Base-by-base conservation (phyloP, 805 yeast species). In the Metschnikowia cerradonensis region DNA sequence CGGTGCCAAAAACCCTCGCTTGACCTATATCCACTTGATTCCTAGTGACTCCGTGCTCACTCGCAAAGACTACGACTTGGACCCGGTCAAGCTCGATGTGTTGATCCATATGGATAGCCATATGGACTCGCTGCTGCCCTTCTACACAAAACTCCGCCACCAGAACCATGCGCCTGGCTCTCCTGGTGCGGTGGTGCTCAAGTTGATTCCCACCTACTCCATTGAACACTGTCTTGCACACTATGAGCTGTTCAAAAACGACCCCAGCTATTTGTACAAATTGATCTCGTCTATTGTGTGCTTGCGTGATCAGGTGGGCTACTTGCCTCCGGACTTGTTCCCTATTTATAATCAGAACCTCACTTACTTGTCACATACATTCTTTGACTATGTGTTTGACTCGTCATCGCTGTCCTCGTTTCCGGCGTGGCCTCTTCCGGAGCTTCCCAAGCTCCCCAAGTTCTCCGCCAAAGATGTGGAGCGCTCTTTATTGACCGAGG, bases 281-380 rank as follows among this genome's bases (percentile, higher is more conserved):
- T 82, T 86, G 8, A 82, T 91, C 1, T 88, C 96, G 0, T 90
- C 96, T 0, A 77, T 86, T 17, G 96, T 90, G 3, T 88, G 90
- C 31, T 67, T 90, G 47, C 72, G 96, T 59, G 96, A 87, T 56
- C 77, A 84, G 52, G 90, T 86, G 13, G 98, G 98, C 6, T 79
- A 79, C 44, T 65, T 92, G 41, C 94, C 96, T 2, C 85, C 90
- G 0, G 94, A 84, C 60, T 65, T 90, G 44, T 76, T 87, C 62
- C 91, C 94, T 14, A 80, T 88, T 19, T 89, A 86, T 65, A 73
- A 81, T 37, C 84, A 83, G 56, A 79, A 84, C 51, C 73, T 90
- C 55, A 73, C 75, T 6, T 87, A 81, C 60, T 71, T 91, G 47
- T 68, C 73, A 1, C 77, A 76, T 36, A 66, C 63, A 33, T 90